Evolutionary conservation across 225 moss, liverwort and hornwort species (phyloP).

Genomic region (Asterella californica): DNA sequence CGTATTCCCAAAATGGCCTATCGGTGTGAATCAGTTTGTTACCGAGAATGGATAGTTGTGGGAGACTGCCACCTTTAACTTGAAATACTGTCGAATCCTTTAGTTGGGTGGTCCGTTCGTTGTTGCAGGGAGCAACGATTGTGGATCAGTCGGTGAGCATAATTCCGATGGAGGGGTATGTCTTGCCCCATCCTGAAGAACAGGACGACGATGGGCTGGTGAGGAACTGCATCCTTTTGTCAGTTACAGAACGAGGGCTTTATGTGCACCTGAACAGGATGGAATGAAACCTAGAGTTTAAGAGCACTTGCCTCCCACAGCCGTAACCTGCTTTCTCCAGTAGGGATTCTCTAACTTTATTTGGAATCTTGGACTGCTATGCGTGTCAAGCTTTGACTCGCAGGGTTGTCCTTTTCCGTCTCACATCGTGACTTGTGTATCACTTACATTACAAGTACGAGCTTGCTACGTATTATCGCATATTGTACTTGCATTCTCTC

Average conservation of each 20-base stretch:
- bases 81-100: not conserved
- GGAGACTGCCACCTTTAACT: not conserved
- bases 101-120: not conserved
- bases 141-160: slow-evolving; percentile 93
- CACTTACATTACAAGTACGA: not conserved
- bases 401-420: not conserved
- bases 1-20: not conserved
- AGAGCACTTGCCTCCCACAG: not conserved
- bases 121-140: slow-evolving; percentile 81
- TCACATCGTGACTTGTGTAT: not conserved
- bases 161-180: slow-evolving; percentile 75
- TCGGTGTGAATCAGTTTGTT: not conserved
- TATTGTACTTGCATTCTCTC: no score
- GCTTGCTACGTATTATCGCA: no score
- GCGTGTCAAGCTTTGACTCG: not conserved
- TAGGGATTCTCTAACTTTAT: not conserved
- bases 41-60: not conserved
- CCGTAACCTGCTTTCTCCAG: no score
- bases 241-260: not conserved
- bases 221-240: not conserved
- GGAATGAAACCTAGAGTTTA: not conserved
- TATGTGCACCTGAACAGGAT: not conserved
- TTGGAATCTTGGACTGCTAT: not conserved
- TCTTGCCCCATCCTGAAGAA: slow-evolving; percentile 49
- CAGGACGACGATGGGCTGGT: slow-evolving; percentile 54